Base-by-base conservation (phyloP, 495 filamentous ascomycete genomes). In the Aspergillus wentii region DNA sequence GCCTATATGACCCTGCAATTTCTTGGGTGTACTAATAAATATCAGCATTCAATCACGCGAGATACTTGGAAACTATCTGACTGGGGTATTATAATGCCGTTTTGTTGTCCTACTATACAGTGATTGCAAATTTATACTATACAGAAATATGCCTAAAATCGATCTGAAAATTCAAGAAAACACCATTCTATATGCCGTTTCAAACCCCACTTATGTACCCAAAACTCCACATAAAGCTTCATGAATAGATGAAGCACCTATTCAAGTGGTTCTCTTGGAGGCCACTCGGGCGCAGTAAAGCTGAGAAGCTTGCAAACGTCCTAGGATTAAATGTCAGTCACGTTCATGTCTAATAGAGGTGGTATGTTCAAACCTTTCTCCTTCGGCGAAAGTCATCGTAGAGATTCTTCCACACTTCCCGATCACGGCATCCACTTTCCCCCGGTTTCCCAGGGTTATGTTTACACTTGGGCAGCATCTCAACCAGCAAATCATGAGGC, bases 321-420 rank as follows among this genome's bases (percentile, higher is more conserved):
- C 68, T 72, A 29, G 28, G 4, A 32, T 20, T n/a, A n/a, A n/a
- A n/a, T n/a, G n/a, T n/a, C n/a, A n/a, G n/a, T n/a, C n/a, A n/a
- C n/a, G n/a, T n/a, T n/a, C n/a, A n/a, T n/a, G n/a, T n/a, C n/a
- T n/a, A n/a, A n/a, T n/a, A n/a, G 17, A 15, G 25, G 22, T 10
- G 15, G 30, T 20, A 30, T 26, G 11, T 0, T 61, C 68, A 18
- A 49, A 80, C 81, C 70, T 75, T 75, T 49, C 84, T 66, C 41
- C 74, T 66, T 31, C 68, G 52, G 20, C 72, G 61, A 49, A 86
- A 89, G 49, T 86, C 80, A 38, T 75, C 64, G 62, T 86, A 89
- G 33, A 88, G 56, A n/a, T 69, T 62, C 56, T 77, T 77, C 84
- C 85, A 88, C 0, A 86, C 61, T 36, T 80, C 73, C 31, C 80